Base-by-base conservation (phyloP, 148 eudicot species). In the Camellia sinensis region DNA sequence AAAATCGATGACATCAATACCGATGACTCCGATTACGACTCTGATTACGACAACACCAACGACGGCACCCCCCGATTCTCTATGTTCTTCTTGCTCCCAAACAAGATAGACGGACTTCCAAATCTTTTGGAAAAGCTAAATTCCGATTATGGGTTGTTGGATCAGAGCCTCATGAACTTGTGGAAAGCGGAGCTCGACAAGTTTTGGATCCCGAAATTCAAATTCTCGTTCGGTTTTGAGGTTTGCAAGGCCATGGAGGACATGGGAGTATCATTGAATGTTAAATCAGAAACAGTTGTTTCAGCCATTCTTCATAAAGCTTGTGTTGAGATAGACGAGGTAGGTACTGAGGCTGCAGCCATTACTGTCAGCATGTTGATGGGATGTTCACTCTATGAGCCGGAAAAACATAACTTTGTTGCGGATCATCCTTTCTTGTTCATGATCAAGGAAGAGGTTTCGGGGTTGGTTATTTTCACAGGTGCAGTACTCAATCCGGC, bases 21-120 rank as follows among this genome's bases (percentile, higher is more conserved):
- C 37, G 37, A 29, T 29, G 37, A 29, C 37, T 29, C 37, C 37
- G 37, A 29, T 29, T 29, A 29, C 37, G 37, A 29, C 37, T 29
- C 37, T 29, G 37, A 29, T 29, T 29, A 29, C 37, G 37, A 29
- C 37, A 29, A 29, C 37, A 29, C 37, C 37, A 29, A 29, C 37
- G 37, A 29, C 37, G 37, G 37, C 37, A 29, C 1, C 37, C 37
- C 37, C 37, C 37, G 0, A 0, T 81, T 77, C 67, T 81, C 79
- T 0, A 78, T 84, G 86, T 81, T 78, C 57, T 78, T 84, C 48
- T 81, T 84, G 59, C 84, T 84, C 56, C 84, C 84, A 14, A 4
- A 66, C 8, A 19, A 78, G 62, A 73, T 60, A 4, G 17, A 74
- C 18, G 82, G 84, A 62, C 76, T 84, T 68, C 72, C n/a, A 29